Evolutionary conservation across 768 basidiomycete species (phyloP), one percentile per base, ranked within the genome.

Genomic region (Trametes punicea): DNA sequence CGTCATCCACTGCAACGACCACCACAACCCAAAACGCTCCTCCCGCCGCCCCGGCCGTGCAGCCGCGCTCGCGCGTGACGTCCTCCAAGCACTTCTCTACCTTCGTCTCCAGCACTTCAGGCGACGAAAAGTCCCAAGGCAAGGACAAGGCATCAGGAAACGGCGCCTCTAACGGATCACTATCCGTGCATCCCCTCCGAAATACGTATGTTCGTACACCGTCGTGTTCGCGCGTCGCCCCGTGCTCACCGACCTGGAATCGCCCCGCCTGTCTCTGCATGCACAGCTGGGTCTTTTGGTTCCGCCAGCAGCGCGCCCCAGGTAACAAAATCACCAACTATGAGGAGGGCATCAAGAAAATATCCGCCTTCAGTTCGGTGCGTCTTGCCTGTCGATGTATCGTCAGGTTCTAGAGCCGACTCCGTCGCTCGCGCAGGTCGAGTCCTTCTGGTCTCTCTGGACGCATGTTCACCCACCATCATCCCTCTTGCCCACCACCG

Each of bases 371-470:
- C 68, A 85, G 88, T 62, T 95, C 92, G 5, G 90, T 92, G 59
- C 49, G 85, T 10, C 49, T 48, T 33, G 51, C 16, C 39, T 30
- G 13, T 48, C 41, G 10, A 42, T 53, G 46, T 33, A 21, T 42
- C 48, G 5, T 6, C 15, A 27, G 23, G 29, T 45, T 36, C 16
- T 11, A 10, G 15, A 1, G 4, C 41, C 23, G 11, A 39, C 27
- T 21, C 9, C 21, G 27, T 42, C 7, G 21, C 11, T 26, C 23
- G 6, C 25, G 2, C 66, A 93, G 87, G 90, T 93, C 49, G 96
- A 98, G 74, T 95, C 93, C 33, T 97, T 94, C 71, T 96, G 95
- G 87, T 88, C 93, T 21, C 75, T 98, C 56, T 90, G 91, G 79
- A 93, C 94, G 4, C 96, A 98, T 70, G 81, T 98, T 25, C 79